Evolutionary conservation across 208 protist species (phyloP).

Genomic region (Acanthamoeba triangularis): DNA sequence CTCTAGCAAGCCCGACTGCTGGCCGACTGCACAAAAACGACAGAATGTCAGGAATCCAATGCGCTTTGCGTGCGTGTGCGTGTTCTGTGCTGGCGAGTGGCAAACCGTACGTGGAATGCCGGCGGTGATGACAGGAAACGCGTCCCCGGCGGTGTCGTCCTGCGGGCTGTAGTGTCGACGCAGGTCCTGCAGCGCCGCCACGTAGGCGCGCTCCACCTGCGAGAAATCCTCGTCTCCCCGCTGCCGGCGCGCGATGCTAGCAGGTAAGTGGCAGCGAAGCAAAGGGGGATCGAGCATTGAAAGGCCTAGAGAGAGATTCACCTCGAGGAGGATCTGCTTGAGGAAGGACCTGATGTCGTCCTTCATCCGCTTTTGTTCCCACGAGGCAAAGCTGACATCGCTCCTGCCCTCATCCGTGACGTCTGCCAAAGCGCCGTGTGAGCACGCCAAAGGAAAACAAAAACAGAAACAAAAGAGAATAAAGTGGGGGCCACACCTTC

Average conservation of each 20-base stretch:
- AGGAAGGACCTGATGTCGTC: constrained; percentile 10
- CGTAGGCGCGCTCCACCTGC: not conserved
- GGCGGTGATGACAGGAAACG: not conserved
- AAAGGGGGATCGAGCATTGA: not conserved
- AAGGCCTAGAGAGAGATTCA: not conserved
- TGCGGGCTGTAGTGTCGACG: not conserved
- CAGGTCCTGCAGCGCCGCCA: constrained; percentile 7
- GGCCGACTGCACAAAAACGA: not conserved
- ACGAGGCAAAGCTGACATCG: not conserved
- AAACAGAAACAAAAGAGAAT: not conserved
- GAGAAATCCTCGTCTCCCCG: not conserved
- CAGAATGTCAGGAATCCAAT: too few species aligned
- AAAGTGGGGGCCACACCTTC: not conserved
- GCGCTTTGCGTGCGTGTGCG: not conserved
- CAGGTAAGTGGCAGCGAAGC: too few species aligned
- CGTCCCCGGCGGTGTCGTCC: not conserved
- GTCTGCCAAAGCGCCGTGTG: not conserved
- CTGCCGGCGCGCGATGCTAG: not conserved
- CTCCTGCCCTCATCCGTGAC: constrained; percentile 15
- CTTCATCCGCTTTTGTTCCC: not conserved
- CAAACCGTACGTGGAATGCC: not conserved
- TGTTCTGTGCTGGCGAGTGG: not conserved
- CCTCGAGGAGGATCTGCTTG: constrained; percentile 9
- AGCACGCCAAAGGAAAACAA: not conserved
- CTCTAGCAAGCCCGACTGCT: not conserved